phyloP scores from a whole-genome alignment of 257 asterid genomes.

The Salvia hispanica region DNA sequence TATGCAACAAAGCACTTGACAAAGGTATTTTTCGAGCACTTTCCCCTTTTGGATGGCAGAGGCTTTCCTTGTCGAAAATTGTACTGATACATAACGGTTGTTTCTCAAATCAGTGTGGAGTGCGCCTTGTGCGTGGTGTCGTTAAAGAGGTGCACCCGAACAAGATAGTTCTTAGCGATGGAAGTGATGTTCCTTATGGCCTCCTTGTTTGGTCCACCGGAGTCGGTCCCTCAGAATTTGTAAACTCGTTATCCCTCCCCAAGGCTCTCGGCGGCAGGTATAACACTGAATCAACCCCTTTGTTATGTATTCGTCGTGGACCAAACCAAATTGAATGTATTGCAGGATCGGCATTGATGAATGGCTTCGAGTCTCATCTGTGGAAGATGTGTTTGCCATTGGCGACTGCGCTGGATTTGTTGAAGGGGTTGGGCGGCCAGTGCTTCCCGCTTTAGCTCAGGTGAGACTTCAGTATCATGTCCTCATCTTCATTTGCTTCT shows the following conservation, averaged over 20 bases:
- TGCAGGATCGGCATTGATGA: slow-evolving; percentile 85
- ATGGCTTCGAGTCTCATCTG: slow-evolving; percentile 81
- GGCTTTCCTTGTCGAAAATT: background rate
- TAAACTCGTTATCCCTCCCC: slow-evolving; percentile 64
- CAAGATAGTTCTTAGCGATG: slow-evolving; percentile 80
- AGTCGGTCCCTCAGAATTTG: slow-evolving; percentile 82
- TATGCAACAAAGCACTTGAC: slow-evolving; percentile 91
- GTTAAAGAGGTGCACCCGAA: slow-evolving; percentile 76
- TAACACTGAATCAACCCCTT: background rate
- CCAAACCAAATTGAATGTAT: background rate
- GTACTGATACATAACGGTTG: background rate
- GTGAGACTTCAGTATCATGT: slow-evolving; percentile 39
- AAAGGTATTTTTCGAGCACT: slow-evolving; percentile 48
- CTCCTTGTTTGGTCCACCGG: slow-evolving; percentile 97
- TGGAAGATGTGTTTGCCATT: slow-evolving; percentile 81
- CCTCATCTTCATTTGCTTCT: background rate
- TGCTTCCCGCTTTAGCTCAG: slow-evolving; percentile 97
- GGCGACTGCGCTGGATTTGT: slow-evolving; percentile 96
- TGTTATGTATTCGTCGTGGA: background rate
- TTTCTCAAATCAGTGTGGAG: slow-evolving; percentile 55
- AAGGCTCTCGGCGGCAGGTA: slow-evolving; percentile 96
- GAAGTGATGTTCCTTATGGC: slow-evolving; percentile 94
- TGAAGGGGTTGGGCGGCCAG: slow-evolving; percentile 72
- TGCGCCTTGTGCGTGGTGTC: slow-evolving; percentile 86
- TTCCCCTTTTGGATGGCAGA: too few species aligned